phyloP scores from a whole-genome alignment of 345 rosid species.

The Linum tenue region DNA sequence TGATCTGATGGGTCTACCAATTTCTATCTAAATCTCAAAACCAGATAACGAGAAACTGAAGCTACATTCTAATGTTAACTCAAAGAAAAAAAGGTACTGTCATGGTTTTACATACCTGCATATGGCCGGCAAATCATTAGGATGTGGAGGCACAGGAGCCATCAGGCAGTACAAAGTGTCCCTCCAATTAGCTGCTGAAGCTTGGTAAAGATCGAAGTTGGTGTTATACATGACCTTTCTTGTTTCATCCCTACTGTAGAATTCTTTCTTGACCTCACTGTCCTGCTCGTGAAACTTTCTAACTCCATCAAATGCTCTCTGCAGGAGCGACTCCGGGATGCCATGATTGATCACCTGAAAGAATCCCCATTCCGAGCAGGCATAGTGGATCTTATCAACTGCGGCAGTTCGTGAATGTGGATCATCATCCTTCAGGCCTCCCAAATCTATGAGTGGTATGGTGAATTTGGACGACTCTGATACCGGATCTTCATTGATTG shows the following conservation, averaged over 20 bases:
- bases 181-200: constrained; percentile 5
- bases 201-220: constrained; percentile 2
- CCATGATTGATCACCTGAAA: constrained; percentile 8
- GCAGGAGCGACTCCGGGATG: background rate
- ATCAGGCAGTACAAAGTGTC: constrained; percentile 1
- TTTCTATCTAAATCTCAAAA: too few relatives aligned
- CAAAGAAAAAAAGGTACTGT: background rate
- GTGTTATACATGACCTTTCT: background rate
- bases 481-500: background rate
- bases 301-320: background rate
- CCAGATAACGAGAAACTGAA: background rate
- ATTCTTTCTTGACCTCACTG: background rate
- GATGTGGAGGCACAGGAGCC: constrained; percentile 3
- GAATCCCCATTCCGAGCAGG: constrained; percentile 1
- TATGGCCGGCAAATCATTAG: background rate
- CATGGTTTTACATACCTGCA: background rate
- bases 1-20: too few relatives aligned
- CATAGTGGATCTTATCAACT: background rate
- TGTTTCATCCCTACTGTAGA: background rate
- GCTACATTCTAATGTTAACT: background rate
- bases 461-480: background rate
- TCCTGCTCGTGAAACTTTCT: background rate
- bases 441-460: background rate
- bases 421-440: background rate
- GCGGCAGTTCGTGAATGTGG: background rate